Conservation (phyloP, 805 yeast species). For the Candida oleophila region DNA sequence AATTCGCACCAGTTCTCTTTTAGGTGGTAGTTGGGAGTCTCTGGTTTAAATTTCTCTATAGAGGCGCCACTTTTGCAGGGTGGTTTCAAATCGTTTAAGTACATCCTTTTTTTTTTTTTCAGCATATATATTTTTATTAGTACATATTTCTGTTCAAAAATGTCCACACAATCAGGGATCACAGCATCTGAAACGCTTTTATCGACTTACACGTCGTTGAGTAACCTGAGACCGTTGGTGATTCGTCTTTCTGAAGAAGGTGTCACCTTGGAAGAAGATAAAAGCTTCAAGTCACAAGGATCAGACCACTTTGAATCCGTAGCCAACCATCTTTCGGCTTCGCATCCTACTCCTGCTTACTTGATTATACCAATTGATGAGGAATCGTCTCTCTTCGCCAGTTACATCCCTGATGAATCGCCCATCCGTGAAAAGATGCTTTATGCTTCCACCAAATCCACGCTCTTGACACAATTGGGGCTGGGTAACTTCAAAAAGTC, state of each 20-base stretch:
- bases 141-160: conserved; percentile 9
- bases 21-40: no score
- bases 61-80: no score
- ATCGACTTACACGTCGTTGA: conserved; percentile 20
- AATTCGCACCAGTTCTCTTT: neutral
- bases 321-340: conserved; percentile 17
- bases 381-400: conserved; percentile 51
- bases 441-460: conserved; percentile 86
- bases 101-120: neutral
- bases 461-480: conserved; percentile 75
- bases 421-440: conserved; percentile 85
- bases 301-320: conserved; percentile 19
- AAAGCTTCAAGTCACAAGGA: conserved; percentile 13
- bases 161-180: conserved; percentile 48
- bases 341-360: conserved; percentile 37
- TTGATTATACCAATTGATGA: conserved; percentile 24
- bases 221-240: conserved; percentile 22
- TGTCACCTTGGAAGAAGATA: conserved; percentile 33
- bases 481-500: conserved; percentile 48
- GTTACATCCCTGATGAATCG: conserved; percentile 85
- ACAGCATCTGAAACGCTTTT: conserved; percentile 32
- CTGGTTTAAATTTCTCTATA: no score
- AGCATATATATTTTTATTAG: neutral
- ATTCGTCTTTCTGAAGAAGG: conserved; percentile 32
- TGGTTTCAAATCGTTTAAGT: no score